Evolutionary conservation across 164 flowering plant genomes (phyloP), one percentile per base, ranked within the genome.

Genomic region (Pachysandra terminalis): DNA sequence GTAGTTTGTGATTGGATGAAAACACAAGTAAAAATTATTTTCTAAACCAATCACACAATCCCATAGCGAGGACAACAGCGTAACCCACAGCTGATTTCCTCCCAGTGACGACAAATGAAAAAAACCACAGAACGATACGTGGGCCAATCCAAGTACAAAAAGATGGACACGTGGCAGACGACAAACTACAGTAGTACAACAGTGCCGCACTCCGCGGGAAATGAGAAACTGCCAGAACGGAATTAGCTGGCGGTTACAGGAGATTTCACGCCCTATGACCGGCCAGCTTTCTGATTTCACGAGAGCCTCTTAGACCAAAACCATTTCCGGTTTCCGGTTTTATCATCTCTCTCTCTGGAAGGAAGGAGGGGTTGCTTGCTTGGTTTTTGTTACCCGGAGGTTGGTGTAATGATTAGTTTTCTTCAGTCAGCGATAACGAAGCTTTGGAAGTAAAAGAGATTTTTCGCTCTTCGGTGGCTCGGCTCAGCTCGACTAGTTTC

Each of bases 381-480:
- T 37, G 54, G 69, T 65, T 67, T 69, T 71, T 68, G 63, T 71
- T 74, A 78, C 69, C 79, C 77, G 85, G 82, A 78, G 82, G 84
- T 79, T 78, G 82, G 86, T 56, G 77, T 75, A 81, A 85, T 82
- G 65, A 85, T 85, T 81, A 66, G 81, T 14, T 68, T 69, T 70
- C 73, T 59, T 70, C 76, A 61, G 76, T 79, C 80, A 73, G 73
- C 72, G 81, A 78, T 68, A 75, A 71, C 73, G 80, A 78, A 61
- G 80, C 71, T 72, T 65, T 58, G 66, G 56, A 66, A 53, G 13
- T 57, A 15, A 26, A 19, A 67, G 9, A 24, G n/a, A 15, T 21
- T 13, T 19, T n/a, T 60, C 35, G 70, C 5, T 61, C 23, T 70
- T 71, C 63, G 71, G 75, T 80, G 80, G 75, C 77, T 79, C 77